Base-by-base conservation (phyloP, 257 asterid species). In the Capsicum pubescens region DNA sequence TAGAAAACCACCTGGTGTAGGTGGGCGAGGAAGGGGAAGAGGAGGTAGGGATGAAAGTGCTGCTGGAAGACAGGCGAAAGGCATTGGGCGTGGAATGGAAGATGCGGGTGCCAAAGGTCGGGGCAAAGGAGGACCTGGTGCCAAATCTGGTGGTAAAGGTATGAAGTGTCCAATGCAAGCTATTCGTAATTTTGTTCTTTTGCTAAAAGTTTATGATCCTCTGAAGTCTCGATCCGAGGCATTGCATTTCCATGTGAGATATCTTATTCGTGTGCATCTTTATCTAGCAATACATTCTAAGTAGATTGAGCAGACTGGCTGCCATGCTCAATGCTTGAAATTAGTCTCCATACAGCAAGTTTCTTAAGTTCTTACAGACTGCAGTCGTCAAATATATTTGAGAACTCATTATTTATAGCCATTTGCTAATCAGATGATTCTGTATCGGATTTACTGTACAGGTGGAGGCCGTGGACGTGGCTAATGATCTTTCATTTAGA, bases 21-120 rank as follows among this genome's bases (percentile, higher is more conserved):
- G 81, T 50, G 81, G 94, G 19, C 91, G 94, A 70, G 96, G 96
- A 80, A 91, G 93, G 76, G 96, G 96, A 83, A 90, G 94, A 90
- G 94, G 94, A 88, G 94, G 92, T 80, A 89, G 92, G 76, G 92
- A 92, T 69, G 93, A 90, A 35, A 81, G 79, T 79, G 80, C 85
- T 84, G 86, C 86, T 85, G 92, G 91, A 32, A 86, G 90, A 84
- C 89, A 85, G 60, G 77, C 89, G 17, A 90, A 79, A 77, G 91
- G 92, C 69, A 87, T 86, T 82, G 93, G 93, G 54, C 91, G 91
- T 86, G 95, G 92, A 13, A 63, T 88, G 72, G 92, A 92, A 85
- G 95, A 89, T 87, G 91, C 87, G 84, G 95, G 88, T 87, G 91
- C 87, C 67, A 86, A 86, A 88, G 91, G 94, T 66, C 91, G 92